phyloP scores from a whole-genome alignment of 768 basidiomycete genomes.

The Hygrophorus russula region DNA sequence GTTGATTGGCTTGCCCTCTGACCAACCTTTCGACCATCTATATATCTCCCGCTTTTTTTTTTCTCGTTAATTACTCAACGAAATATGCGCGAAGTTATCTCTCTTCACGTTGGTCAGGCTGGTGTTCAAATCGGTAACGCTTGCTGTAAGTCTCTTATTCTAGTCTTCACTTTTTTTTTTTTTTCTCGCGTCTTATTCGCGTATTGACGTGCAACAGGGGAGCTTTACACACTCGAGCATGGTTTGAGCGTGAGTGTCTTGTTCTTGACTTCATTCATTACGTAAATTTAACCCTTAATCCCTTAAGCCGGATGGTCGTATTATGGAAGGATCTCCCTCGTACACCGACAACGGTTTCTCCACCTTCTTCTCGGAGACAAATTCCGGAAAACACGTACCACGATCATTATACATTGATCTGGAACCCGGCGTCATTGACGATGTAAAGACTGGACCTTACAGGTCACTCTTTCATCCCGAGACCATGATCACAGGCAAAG shows the following conservation, averaged over 20 bases:
- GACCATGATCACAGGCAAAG: slow-evolving; percentile 93
- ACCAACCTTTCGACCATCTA: slow-evolving; percentile 16
- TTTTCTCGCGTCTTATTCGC: slow-evolving; percentile 10
- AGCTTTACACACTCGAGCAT: slow-evolving; percentile 96
- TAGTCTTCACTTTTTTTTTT: slow-evolving; percentile 6
- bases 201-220: slow-evolving; percentile 46
- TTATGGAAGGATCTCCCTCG: slow-evolving; percentile 59
- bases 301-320: slow-evolving; percentile 81
- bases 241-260: slow-evolving; percentile 71
- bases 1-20: slow-evolving; percentile 20
- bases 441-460: slow-evolving; percentile 88
- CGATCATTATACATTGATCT: slow-evolving; percentile 94
- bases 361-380: slow-evolving; percentile 96
- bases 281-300: slow-evolving; percentile 10
- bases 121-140: slow-evolving; percentile 93
- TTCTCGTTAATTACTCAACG: slow-evolving; percentile 10
- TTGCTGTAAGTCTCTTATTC: slow-evolving; percentile 77
- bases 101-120: slow-evolving; percentile 94
- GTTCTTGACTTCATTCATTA: neutral
- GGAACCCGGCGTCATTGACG: slow-evolving; percentile 92
- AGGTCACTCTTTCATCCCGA: slow-evolving; percentile 95
- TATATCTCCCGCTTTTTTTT: slow-evolving; percentile 4
- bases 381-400: slow-evolving; percentile 91
- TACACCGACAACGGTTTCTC: slow-evolving; percentile 80
- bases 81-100: slow-evolving; percentile 88